Percentiles rank a stretch among this genome's conserved stretches.
Conservation (phyloP, 345 rosid genomes). For the Diplotaxis tenuifolia region DNA sequence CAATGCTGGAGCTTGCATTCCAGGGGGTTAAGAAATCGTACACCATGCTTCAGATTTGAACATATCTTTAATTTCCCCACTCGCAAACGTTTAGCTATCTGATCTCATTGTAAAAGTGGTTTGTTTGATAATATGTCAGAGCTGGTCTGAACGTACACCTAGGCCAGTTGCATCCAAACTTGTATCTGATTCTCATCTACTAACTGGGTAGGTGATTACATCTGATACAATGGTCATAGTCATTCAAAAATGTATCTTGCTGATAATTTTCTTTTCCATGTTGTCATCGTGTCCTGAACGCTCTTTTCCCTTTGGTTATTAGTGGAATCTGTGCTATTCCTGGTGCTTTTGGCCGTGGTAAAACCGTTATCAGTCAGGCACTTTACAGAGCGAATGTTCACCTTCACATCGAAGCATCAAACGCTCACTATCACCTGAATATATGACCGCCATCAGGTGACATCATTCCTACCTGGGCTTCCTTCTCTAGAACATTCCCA, state of each 20-base stretch:
- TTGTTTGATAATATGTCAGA: slow-evolving; percentile 44
- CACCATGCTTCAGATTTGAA: slow-evolving; percentile 94
- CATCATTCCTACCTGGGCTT: too few relatives aligned
- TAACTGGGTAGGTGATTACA: slow-evolving; percentile 79
- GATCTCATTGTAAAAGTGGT: slow-evolving; percentile 1
- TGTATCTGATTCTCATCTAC: slow-evolving; percentile 97
- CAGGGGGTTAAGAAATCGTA: slow-evolving; percentile 90
- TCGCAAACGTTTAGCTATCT: background rate
- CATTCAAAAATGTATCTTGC: background rate
- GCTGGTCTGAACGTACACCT: slow-evolving; percentile 98
- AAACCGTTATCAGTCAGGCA: slow-evolving; percentile 99
- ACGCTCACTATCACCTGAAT: too few relatives aligned
- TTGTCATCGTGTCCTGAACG: slow-evolving; percentile 93
- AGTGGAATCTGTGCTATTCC: slow-evolving; percentile 99
- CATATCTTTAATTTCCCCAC: background rate
- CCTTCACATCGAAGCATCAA: too few relatives aligned
- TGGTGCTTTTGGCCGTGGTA: slow-evolving; percentile 99
- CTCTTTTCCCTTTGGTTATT: slow-evolving; percentile 97
- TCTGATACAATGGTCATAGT: background rate
- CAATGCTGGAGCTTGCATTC: slow-evolving; percentile 93
- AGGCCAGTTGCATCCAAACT: slow-evolving; percentile 98
- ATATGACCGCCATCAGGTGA: too few relatives aligned
- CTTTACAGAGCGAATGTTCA: slow-evolving; percentile 49
- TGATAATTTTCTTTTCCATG: slow-evolving; percentile 35
- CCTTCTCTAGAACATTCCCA: too few relatives aligned